Base-by-base conservation (phyloP, 2,329 filamentous ascomycete species). In the Fusarium multiceps region DNA sequence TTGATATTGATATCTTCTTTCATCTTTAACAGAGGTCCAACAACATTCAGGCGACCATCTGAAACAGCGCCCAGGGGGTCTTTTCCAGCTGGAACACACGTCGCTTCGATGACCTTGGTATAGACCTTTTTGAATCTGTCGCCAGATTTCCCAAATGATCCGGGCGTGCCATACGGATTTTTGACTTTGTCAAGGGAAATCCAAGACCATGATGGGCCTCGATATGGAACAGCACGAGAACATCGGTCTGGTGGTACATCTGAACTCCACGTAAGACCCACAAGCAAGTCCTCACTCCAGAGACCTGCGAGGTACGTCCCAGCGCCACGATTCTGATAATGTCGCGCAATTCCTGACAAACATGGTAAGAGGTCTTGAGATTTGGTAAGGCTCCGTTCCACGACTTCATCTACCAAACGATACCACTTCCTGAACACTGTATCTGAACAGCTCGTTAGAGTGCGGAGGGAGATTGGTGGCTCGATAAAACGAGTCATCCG, bases 361-460 rank as follows among this genome's bases (percentile, higher is more conserved):
- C 41, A 43, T 9, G 41, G 20, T 2, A 43, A 6, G 1, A 8
- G 5, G 20, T 23, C 41, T 8, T 43, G 1, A 10, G 41, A 6
- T 2, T 43, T 16, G 3, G 41, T 43, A 9, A 43, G n/a, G 8
- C 14, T 1, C 14, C 41, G n/a, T 5, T 8, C 0, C 40, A 8
- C 1, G 41, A 43, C 14, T 6, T 7, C 1, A 7, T 43, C 4
- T 10, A 23, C 6, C 41, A 43, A 3, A 4, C 1, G 2, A 23
- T 14, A 21, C 41, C 41, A 43, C 4, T 0, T 23, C 21, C 20
- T 23, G 4, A 43, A 43, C 7, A 7, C 12, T 27, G 43, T 2
- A 45, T 6, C 1, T 3, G 16, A 18, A 18, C 0, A 10, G 10
- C 7, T 4, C 0, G n/a, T 14, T 10, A 16, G 23, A 10, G 2